Conservation (phyloP, 257 asterid species). For the Striga asiatica region DNA sequence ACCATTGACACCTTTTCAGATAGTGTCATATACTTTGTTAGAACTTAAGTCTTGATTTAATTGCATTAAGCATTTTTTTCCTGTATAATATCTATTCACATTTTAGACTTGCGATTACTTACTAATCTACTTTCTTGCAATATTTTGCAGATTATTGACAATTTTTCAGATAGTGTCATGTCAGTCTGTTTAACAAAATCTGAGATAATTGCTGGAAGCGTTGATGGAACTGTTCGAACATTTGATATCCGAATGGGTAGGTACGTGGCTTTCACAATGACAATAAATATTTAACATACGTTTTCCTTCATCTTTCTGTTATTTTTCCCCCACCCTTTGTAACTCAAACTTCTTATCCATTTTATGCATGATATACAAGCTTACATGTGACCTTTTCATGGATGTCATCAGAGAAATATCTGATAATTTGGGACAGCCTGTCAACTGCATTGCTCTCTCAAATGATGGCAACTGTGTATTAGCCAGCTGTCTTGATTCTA, state of each 20-base stretch:
- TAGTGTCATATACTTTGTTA: too few species aligned
- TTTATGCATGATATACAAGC: background rate
- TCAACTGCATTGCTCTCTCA: conserved; percentile 88
- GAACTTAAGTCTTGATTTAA: background rate
- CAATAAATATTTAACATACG: background rate
- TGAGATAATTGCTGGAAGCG: conserved; percentile 96
- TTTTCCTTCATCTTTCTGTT: background rate
- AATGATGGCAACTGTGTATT: conserved; percentile 81
- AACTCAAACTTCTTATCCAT: background rate
- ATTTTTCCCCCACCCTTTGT: background rate
- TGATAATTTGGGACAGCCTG: conserved; percentile 81
- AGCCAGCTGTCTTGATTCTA: conserved; percentile 90
- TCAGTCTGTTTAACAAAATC: conserved; percentile 74
- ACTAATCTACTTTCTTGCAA: too few species aligned
- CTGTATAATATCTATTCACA: background rate
- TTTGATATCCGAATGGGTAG: conserved; percentile 92
- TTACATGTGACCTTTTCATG: conserved; percentile 16
- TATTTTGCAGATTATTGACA: conserved; percentile 59
- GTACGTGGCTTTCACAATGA: conserved; percentile 39
- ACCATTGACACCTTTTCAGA: too few species aligned
- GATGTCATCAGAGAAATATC: conserved; percentile 57
- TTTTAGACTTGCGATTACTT: background rate
- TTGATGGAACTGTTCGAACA: conserved; percentile 93
- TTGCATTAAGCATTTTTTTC: background rate
- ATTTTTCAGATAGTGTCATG: conserved; percentile 82